Base-by-base conservation (phyloP, 148 eudicot genomes). In the Fagopyrum esculentum region DNA sequence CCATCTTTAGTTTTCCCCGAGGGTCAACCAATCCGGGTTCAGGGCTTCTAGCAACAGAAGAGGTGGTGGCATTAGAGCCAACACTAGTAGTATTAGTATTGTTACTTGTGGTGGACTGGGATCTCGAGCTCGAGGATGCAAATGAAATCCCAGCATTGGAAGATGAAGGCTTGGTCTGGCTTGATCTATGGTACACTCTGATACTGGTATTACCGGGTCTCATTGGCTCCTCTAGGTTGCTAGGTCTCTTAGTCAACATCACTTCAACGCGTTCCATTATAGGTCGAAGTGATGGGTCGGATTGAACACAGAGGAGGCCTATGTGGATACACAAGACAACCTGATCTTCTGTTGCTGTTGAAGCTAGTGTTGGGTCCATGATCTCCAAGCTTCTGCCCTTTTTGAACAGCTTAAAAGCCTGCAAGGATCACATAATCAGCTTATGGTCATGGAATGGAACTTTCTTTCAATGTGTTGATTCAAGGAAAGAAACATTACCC, bases 301-400 rank as follows among this genome's bases (percentile, higher is more conserved):
- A 82, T 63, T 94, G 98, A 69, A 83, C 83, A 80, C 98, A 94
- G 6, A 94, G 76, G 61, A 94, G 78, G n/a, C 89, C 97, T 2
- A 94, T 83, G 54, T 90, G 93, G 69, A 87, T 76, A 46, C 88
- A 90, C 55, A 85, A 47, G 55, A 83, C 74, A 60, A 91, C 87
- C 83, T 94, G 90, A 35, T 89, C 96, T 1, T 76, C 88, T 47
- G 60, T 77, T n/a, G 83, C 96, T 13, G 95, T 82, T 45, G 73
- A 44, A 26, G 15, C 44, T 29, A 61, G 44, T 61, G 69, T 30
- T 10, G 69, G 43, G 44, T 94, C 97, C 80, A 91, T 79, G 22
- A 91, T 78, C 60, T 88, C 97, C 73, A 85, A 52, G 79, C 85
- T 82, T 78, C 78, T 87, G 5, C 87, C 79, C 61, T 82, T 86